Percentiles rank a stretch among this genome's conserved stretches.
phyloP scores from a whole-genome alignment of 208 protist species.

The Wallacemonas sp. region DNA sequence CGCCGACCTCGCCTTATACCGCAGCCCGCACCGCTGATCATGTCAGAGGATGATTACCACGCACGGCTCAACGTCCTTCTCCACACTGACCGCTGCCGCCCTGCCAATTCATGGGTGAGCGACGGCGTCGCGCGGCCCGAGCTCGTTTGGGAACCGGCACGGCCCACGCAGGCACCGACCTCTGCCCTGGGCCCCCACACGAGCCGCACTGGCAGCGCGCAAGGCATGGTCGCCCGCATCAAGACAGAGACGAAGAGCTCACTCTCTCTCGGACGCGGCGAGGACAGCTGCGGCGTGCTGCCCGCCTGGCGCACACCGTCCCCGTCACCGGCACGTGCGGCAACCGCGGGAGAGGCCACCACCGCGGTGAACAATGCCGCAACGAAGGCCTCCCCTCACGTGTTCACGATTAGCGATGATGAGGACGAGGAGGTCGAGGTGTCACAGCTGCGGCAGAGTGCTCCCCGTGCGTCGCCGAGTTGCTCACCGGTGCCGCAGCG shows the following conservation, averaged over 20 bases:
- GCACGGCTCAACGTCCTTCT: neutral
- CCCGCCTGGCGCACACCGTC: slow-evolving; percentile 1
- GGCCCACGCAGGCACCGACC: neutral
- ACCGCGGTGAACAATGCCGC: neutral
- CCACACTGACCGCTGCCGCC: slow-evolving; percentile 1
- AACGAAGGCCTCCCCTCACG: neutral
- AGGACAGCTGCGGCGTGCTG: neutral
- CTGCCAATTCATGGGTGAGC: slow-evolving; percentile 10
- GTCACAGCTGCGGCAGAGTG: slow-evolving; percentile 5
- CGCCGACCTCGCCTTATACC: neutral
- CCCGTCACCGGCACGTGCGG: neutral
- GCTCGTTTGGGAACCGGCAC: slow-evolving; percentile 19
- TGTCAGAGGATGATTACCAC: neutral
- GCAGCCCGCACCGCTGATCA: neutral
- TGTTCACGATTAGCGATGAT: slow-evolving; percentile 20
- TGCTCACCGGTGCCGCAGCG: slow-evolving; percentile 7
- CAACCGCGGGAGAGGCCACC: neutral
- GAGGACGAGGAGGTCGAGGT: slow-evolving; percentile 14
- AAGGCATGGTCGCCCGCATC: slow-evolving; percentile 2
- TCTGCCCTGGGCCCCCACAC: neutral
- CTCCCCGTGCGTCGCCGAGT: neutral
- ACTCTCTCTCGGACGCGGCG: neutral
- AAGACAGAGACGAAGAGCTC: neutral
- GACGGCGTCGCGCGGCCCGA: slow-evolving; percentile 6
- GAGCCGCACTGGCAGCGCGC: neutral